Base-by-base conservation (phyloP, 345 rosid genomes). In the Chamaenerion angustifolium region DNA sequence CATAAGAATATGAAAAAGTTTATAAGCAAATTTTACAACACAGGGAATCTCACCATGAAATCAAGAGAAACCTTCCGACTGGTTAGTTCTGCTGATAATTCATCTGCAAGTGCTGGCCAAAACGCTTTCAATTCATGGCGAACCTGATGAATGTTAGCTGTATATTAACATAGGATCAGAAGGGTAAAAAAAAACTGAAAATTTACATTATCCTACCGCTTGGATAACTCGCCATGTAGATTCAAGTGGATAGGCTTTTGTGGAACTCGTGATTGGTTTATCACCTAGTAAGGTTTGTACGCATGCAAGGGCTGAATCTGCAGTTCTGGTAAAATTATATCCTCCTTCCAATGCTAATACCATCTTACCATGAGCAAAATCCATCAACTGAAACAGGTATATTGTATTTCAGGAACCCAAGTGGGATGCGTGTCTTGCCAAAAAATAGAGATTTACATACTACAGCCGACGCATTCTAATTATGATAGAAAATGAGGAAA, bases 331-430 rank as follows among this genome's bases (percentile, higher is more conserved):
- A 18, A 83, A 92, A 67, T 83, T 86, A 80, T 90, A 90, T 14
- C 98, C 98, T 64, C 98, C 96, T 70, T 90, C 98, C 60, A 90
- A 57, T 40, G 89, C 92, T 72, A 86, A 60, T 40, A 83, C 85
- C 62, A 90, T 63, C 82, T 77, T 86, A 55, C 96, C 94, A 58
- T 72, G 69, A 21, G 80, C 89, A 73, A 90, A 81, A 62, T 75
- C 85, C 88, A 83, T 78, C 71, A 86, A 71, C 96, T 90, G 71
- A 49, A 67, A 56, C 21, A 60, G 54, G 14, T 13, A 60, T 40
- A 23, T 37, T 51, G 6, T 16, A 16, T 18, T 31, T 46, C 12
- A 56, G 37, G 3, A 31, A 31, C 37, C 8, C 8, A 31, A 31
- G 37, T 31, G 37, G 37, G 37, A 31, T 31, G 37, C 0, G 37